phyloP scores from a whole-genome alignment of 192 early-diverging fungal species.

The Dissophora ornata region DNA sequence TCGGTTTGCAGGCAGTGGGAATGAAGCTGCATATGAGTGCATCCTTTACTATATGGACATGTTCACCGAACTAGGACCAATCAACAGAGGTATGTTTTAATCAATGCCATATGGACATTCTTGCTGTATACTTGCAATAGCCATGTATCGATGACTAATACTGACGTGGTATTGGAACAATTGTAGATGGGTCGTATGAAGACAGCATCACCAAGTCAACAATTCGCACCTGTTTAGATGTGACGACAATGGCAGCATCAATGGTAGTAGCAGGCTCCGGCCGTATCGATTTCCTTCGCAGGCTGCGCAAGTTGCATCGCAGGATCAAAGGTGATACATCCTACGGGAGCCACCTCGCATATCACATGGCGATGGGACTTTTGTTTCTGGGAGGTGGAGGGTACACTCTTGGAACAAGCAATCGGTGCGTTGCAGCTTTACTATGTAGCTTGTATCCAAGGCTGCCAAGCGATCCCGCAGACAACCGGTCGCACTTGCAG shows the following conservation, averaged over 20 bases:
- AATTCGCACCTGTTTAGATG: constrained; percentile 76
- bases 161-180: too few species aligned
- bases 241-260: constrained; percentile 67
- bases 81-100: constrained; percentile 53
- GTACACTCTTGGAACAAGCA: constrained; percentile 73
- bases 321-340: constrained; percentile 58
- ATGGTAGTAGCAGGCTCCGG: constrained; percentile 89
- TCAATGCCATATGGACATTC: too few species aligned
- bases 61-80: constrained; percentile 54
- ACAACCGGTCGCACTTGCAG: constrained; percentile 79
- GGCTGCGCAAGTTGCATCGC: constrained; percentile 67
- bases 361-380: constrained; percentile 81
- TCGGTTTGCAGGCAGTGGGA: constrained; percentile 71
- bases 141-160: too few species aligned
- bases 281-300: constrained; percentile 67
- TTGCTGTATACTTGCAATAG: too few species aligned
- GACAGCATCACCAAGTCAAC: constrained; percentile 72
- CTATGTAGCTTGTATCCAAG: constrained; percentile 77
- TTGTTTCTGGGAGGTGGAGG: constrained; percentile 78
- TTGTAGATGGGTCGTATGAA: constrained; percentile 64
- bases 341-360: constrained; percentile 80
- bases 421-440: constrained; percentile 73
- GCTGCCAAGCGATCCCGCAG: constrained; percentile 63
- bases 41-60: constrained; percentile 66
- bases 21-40: constrained; percentile 59